These are phyloP conservation scores for Schizosaccharomyces lindneri DNA, from an alignment of 805 yeast species.

Conservation along the genomic window DNA sequence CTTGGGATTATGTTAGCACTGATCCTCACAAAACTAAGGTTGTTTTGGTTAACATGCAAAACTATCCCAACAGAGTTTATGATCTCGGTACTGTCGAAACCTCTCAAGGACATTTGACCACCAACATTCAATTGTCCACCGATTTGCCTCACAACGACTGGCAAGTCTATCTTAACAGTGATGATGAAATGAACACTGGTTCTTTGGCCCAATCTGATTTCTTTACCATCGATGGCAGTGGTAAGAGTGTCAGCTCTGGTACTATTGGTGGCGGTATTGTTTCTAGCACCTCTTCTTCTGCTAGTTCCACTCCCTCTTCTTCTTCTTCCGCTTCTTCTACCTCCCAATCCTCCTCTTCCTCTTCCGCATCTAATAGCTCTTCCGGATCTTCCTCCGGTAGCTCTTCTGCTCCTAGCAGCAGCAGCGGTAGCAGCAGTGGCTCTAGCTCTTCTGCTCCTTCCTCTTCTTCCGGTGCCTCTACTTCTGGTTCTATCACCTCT, in stretches of 20 bases:
- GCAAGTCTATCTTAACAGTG: neutral
- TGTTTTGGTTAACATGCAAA: neutral
- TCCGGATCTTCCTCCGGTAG: neutral
- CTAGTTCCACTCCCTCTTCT: neutral
- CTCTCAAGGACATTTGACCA: neutral
- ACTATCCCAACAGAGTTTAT: neutral
- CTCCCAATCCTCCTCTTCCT: neutral
- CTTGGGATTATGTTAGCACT: neutral
- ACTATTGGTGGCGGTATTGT: neutral
- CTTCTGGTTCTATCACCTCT: constrained; percentile 5
- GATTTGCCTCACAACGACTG: neutral
- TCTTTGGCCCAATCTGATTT: neutral
- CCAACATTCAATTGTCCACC: neutral
- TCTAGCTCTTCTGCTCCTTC: neutral
- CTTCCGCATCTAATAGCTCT: neutral
- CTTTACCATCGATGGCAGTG: neutral
- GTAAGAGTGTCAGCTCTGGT: neutral
- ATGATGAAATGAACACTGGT: neutral
- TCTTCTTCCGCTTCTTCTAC: neutral
- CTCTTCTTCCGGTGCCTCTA: neutral
- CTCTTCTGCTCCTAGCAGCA: neutral
- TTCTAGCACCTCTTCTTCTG: neutral
- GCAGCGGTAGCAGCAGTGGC: neutral
- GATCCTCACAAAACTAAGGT: neutral
- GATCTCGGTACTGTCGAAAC: neutral